Evolutionary conservation across 108 stramenopile genomes (phyloP).

Genomic region (Tribonema minus): DNA sequence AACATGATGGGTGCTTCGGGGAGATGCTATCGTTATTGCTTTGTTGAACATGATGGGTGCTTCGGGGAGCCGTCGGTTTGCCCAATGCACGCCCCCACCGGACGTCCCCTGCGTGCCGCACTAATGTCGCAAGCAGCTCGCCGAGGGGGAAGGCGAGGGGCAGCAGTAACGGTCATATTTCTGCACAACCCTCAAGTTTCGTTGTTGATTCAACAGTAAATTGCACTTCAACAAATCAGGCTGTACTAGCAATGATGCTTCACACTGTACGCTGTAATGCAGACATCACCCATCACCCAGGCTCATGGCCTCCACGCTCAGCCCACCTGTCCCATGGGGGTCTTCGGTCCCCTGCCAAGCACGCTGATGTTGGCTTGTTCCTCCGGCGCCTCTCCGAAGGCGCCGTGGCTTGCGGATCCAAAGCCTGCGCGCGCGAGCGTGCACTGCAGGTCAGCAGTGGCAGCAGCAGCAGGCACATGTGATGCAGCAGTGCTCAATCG

Average conservation of each 20-base stretch:
- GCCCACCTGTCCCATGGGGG: conserved; percentile 52
- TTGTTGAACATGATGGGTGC: too few relatives aligned
- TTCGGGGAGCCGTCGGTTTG: too few relatives aligned
- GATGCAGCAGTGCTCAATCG: not conserved
- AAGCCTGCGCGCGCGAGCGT: not conserved
- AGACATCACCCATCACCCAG: not conserved
- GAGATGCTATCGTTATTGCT: not conserved
- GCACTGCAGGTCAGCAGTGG: not conserved
- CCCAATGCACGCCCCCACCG: too few relatives aligned
- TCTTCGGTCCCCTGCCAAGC: conserved; percentile 52
- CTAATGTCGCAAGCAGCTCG: too few relatives aligned
- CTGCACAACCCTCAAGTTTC: too few relatives aligned
- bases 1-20: too few relatives aligned
- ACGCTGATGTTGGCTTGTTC: conserved; percentile 14
- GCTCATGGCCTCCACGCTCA: too few relatives aligned
- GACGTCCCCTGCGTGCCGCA: too few relatives aligned
- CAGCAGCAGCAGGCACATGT: not conserved
- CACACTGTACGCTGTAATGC: not conserved
- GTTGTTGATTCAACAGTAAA: not conserved
- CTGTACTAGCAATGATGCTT: not conserved
- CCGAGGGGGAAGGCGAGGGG: too few relatives aligned
- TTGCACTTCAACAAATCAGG: not conserved
- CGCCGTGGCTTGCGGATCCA: not conserved
- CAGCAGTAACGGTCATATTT: too few relatives aligned
- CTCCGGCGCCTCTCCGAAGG: not conserved